Evolutionary conservation across 768 basidiomycete genomes (phyloP), one percentile per base, ranked within the genome.

Genomic region (Cystofilobasidium macerans): DNA sequence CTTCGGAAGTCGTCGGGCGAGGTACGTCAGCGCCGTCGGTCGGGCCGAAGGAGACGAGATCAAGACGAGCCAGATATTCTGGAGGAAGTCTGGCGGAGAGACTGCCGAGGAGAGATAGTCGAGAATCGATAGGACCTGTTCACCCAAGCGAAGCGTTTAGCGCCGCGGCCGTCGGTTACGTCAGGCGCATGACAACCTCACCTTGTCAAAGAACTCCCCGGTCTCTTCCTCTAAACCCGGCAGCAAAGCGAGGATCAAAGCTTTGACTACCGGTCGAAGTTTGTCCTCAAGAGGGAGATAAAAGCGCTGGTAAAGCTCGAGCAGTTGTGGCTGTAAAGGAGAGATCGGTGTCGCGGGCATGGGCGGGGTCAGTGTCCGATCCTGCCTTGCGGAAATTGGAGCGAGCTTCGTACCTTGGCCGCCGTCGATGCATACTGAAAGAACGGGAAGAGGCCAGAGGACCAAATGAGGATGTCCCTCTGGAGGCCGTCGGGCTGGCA

Each of bases 351-450:
- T 7, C 8, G 14, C 36, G 36, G 36, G 36, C 36, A 14, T 8
- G 26, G 40, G 47, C 20, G 24, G n/a, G 24, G 30, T 62, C 51
- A 62, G 61, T 16, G n/a, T 12, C 11, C 28, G 61, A n/a, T 48
- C 24, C 26, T 28, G 20, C 18, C 24, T 20, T n/a, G 14, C 14
- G 35, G 43, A 30, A 22, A 45, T 14, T 38, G 5, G 9, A 32
- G 28, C 47, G 36, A 0, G 3, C 1, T 33, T 65, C 77, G 59
- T 70, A 88, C 90, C 82, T 90, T 90, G 65, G 97, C 92, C 24
- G 92, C 92, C n/a, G 93, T 98, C n/a, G 94, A 87, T 13, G 95
- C 91, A 76, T 91, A 98, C 77, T 97, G 91, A 72, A 98, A 97
- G 83, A 98, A 98, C 0, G 95, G 95, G 75, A 99, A 97, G 7